Conservation (phyloP, 148 eudicot species). For the Fagopyrum esculentum region DNA sequence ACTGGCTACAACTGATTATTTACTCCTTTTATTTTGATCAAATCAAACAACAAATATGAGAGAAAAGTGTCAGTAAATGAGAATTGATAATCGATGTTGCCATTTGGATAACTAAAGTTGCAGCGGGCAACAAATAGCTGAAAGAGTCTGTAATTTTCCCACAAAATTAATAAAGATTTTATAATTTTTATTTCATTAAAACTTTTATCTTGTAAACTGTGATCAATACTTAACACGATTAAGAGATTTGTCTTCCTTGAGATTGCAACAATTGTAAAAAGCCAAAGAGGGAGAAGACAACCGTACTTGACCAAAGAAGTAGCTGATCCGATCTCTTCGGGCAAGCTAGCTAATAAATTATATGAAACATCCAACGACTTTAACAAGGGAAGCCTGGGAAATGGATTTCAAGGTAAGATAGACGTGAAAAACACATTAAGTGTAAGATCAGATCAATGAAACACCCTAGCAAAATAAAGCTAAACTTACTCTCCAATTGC, state of each 20-base stretch:
- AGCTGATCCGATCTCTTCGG: conserved; percentile 81
- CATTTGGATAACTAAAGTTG: not conserved
- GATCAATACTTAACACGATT: not conserved
- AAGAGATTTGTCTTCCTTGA: not conserved
- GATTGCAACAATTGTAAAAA: not conserved
- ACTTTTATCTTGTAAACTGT: not conserved
- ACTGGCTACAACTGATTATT: not conserved
- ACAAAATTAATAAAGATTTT: not conserved
- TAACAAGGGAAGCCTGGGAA: conserved; percentile 58
- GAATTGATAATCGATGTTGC: no score
- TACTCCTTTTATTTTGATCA: not conserved
- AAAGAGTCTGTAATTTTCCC: not conserved
- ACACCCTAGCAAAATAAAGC: not conserved
- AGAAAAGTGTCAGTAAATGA: no score
- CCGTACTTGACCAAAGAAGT: conserved; percentile 86
- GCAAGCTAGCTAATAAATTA: conserved; percentile 47
- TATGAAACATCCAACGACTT: conserved; percentile 78
- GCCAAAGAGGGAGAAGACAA: not conserved
- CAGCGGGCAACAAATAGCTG: no score
- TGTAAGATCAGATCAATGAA: conserved; percentile 6
- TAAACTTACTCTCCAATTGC: conserved; percentile 87
- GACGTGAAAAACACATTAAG: conserved; percentile 1
- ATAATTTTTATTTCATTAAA: not conserved
- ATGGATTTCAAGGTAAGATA: conserved; percentile 15
- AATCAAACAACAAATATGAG: not conserved